Base-by-base conservation (phyloP, 2,329 filamentous ascomycete genomes). In the Tolypocladium tropicale region DNA sequence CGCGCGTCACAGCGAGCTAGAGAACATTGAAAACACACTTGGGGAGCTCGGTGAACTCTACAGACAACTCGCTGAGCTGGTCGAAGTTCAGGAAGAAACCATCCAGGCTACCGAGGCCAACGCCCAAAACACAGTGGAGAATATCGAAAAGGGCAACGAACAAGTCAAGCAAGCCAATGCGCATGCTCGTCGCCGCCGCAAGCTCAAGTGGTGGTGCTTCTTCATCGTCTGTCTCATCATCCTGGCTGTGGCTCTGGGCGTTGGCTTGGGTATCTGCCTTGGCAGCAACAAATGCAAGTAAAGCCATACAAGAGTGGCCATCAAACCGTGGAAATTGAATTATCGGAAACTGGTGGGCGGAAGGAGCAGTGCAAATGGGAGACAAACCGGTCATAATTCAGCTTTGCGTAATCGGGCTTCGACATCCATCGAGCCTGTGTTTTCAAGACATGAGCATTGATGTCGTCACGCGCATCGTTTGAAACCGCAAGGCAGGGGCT, bases 191-290 rank as follows among this genome's bases (percentile, higher is more conserved):
- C 79, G 82, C 63, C 80, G 82, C 63, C 81, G 88, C 64, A 88
- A 84, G 76, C 81, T 90, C 73, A 93, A 93, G 78, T 92, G 89
- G 89, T 90, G 82, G 80, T 89, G 86, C 67, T 74, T 89, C 59
- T 72, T 83, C 59, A 76, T 91, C 57, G 74, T 76, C 52, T 62
- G 82, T 25, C 74, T 85, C 67, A 82, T 85, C 68, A 70, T 82
- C 64, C 68, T 85, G 53, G 77, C 75, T 60, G 72, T 84, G 56
- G 77, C 73, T 10, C 67, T 83, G 36, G 80, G 76, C 55, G 77
- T 85, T 59, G 80, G 76, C 56, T 67, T 84, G 16, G 80, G 78
- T 52, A 65, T 84, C 53, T 72, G 69, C 48, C 62, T 80, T 41
- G 65, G 46, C 52, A 67, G 59, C 49, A 56, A 57, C 9, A 57